Evolutionary conservation across 257 asterid genomes (phyloP), one percentile per base, ranked within the genome.

Genomic region (Anisodus tanguticus): DNA sequence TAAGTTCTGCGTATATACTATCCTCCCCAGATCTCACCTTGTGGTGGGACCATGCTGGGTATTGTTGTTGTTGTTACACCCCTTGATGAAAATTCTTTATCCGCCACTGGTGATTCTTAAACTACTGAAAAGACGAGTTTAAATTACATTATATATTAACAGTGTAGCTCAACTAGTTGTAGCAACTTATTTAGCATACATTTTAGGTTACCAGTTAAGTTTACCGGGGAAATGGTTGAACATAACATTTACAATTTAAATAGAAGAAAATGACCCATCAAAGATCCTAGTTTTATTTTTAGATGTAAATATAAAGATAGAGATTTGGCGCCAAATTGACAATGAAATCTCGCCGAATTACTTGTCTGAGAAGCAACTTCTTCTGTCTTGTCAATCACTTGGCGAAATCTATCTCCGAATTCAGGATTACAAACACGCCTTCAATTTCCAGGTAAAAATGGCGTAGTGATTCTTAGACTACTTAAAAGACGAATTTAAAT

Each of bases 341-440:
- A 92, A 96, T 74, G 98, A 94, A 0, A 81, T 96, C n/a, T 93
- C 98, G 0, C 45, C 76, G 15, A 88, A 84, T 83, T 82, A 85
- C 87, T 86, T 96, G 89, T 89, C 95, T 22, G 89, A 88, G 64
- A 92, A 92, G 85, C 97, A 96, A 62, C 88, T 92, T 51, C 94
- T 94, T 57, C 95, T 98, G 83, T 91, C 99, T 45, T 96, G 99
- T 86, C 98, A 96, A 91, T 93, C 98, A 41, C 94, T 96, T 26
- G 99, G 99, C 9, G 99, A 96, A 90, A 85, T 96, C 82, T 84
- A 92, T 89, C 91, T 96, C 80, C 99, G 98, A 37, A 95, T 96
- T 45, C 85, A 87, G 19, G 69, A 86, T 6, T 92, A 86, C 87
- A 84, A 88, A 55, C 85, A 91, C 0, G 99, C 98, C 87, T 93